Base-by-base conservation (phyloP, 2,329 filamentous ascomycete species). In the Colletotrichum sp. region DNA sequence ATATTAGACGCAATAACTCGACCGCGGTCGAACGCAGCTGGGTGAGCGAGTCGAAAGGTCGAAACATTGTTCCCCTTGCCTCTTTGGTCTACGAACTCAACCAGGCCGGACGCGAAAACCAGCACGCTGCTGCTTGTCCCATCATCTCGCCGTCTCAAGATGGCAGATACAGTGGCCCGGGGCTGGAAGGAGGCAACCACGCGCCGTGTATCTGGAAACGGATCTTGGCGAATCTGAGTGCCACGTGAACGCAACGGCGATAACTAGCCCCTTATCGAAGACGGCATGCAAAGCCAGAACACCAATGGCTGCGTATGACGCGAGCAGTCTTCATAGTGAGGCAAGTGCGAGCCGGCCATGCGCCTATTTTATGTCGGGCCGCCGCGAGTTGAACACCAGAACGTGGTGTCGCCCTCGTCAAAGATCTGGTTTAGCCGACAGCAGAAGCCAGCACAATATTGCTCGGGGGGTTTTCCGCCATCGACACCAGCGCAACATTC, bases 81-180 rank as follows among this genome's bases (percentile, higher is more conserved):
- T 13, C 6, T 36, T 3, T 3, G 15, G 8, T 36, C 34, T 15
- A 16, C 0, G 1, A 7, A 36, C 34, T 5, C 34, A 0, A 38
- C 38, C 8, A 5, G 18, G 18, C n/a, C 11, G 0, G 38, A 43
- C 18, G 24, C 24, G 24, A 27, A 27, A 27, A 27, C 24, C 24
- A 27, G 24, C 4, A 27, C 5, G 24, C 5, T 27, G 24, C 5
- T 27, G 24, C 24, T 27, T 27, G 24, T 27, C 24, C 24, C 5
- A 27, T 5, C 24, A 27, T 27, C 24, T 27, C 24, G 24, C 24
- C 24, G 24, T 27, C 24, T 27, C 24, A 27, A 27, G 24, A 43
- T 43, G 16, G 6, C 18, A 43, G 38, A 43, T 5, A 3, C 18
- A 43, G 1, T 5, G 9, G 38, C 38, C 9, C 38, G 8, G 18